Percentiles rank a stretch among this genome's conserved stretches.
Conservation (phyloP, 495 filamentous ascomycete genomes). For the Schizothecium vesticola region DNA sequence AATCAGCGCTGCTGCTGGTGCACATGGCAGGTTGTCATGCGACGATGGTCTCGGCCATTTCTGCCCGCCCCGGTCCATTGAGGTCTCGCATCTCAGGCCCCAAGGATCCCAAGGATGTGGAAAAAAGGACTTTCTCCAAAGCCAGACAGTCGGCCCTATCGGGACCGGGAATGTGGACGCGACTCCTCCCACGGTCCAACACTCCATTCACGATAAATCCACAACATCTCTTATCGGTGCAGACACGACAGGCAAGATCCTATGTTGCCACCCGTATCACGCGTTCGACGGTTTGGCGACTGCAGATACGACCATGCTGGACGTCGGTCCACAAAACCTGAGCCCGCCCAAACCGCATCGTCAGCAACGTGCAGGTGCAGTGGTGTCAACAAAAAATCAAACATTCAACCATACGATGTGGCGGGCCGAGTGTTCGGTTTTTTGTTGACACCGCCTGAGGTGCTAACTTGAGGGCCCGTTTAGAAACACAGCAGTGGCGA, state of each 20-base stretch:
- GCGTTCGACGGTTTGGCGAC: background rate
- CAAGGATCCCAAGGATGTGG: no score
- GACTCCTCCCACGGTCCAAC: background rate
- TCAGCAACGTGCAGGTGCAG: background rate
- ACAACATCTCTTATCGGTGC: background rate
- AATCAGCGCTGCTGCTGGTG: background rate
- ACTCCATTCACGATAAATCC: background rate
- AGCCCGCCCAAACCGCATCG: background rate
- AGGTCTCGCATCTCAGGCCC: background rate
- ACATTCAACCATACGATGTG: no score
- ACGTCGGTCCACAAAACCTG: background rate
- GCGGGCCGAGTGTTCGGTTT: no score
- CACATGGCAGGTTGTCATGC: no score
- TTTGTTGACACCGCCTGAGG: no score
- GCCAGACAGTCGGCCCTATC: background rate
- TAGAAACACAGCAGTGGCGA: background rate
- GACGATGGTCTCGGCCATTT: background rate
- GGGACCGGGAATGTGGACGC: background rate
- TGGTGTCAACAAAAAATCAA: no score
- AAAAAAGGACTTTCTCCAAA: background rate
- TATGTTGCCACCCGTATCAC: background rate
- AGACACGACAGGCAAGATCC: background rate
- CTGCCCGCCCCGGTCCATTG: background rate
- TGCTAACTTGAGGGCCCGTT: no score
- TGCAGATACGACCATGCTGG: background rate